Percentiles rank a stretch among this genome's conserved stretches.
These are phyloP conservation scores for Scutellaria galericulata DNA, from an alignment of 257 asterid species.

Conservation along the genomic window DNA sequence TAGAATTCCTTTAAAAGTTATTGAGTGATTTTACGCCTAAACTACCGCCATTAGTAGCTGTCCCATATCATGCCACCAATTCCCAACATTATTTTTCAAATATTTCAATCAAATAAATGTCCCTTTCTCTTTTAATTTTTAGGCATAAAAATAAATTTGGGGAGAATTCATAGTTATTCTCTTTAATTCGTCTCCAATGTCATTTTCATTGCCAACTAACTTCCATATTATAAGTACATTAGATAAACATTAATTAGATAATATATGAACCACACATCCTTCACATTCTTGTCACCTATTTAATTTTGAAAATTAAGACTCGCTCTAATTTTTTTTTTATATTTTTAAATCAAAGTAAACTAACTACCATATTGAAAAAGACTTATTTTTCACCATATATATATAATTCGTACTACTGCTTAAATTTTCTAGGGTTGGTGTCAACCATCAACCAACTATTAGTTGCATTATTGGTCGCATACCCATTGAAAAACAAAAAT, in stretches of 20 bases:
- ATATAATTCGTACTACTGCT: not conserved
- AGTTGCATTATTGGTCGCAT: not conserved
- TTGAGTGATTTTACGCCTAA: constrained; percentile 31
- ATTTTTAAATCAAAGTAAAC: not conserved
- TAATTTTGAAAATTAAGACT: too few relatives aligned
- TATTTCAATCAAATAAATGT: constrained; percentile 9
- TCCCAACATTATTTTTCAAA: constrained; percentile 4
- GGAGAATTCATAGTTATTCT: not conserved
- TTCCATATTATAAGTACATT: not conserved
- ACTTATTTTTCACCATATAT: too few relatives aligned
- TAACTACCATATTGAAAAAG: not conserved
- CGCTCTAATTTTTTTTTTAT: not conserved
- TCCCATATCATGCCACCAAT: not conserved
- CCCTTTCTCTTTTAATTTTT: not conserved
- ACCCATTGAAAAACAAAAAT: not conserved
- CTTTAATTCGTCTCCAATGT: constrained; percentile 5
- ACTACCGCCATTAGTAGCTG: constrained; percentile 18
- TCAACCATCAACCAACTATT: constrained; percentile 3
- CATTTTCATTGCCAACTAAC: constrained; percentile 3
- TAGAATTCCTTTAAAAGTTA: not conserved
- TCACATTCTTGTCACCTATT: not conserved
- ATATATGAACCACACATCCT: constrained; percentile 17
- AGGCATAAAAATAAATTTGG: constrained; percentile 5
- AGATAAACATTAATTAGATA: not conserved
- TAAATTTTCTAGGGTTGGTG: constrained; percentile 10